phyloP scores from a whole-genome alignment of 2,329 filamentous ascomycete genomes.

The Torrubiellomyces zombiae region DNA sequence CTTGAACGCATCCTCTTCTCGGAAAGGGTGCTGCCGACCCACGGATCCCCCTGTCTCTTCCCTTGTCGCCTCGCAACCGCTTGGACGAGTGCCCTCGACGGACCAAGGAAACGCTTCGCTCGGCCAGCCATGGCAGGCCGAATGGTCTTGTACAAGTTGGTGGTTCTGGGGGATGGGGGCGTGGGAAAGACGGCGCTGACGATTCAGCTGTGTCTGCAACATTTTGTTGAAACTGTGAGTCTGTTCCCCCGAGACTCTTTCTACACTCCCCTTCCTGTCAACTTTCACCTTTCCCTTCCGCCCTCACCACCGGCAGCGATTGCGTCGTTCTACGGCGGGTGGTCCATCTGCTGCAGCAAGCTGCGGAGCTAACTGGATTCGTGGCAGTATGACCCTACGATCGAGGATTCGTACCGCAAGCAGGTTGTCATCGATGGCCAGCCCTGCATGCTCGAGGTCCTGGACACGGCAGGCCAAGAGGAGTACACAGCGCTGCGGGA shows the following conservation, averaged over 20 bases:
- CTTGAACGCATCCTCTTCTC: too few relatives aligned
- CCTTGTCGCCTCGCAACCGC: too few relatives aligned
- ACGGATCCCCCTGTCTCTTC: too few relatives aligned
- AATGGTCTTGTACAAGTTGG: slow-evolving; percentile 92
- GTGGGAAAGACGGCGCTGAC: slow-evolving; percentile 89
- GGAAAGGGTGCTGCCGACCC: too few relatives aligned
- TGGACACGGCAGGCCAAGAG: slow-evolving; percentile 95
- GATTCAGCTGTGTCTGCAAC: slow-evolving; percentile 92
- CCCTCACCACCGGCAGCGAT: slow-evolving; percentile 1
- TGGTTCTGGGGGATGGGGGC: slow-evolving; percentile 86
- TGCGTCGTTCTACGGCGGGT: too few relatives aligned
- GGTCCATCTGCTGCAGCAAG: too few relatives aligned
- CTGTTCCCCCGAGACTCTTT: too few relatives aligned
- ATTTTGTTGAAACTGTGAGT: slow-evolving; percentile 86
- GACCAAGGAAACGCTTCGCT: too few relatives aligned
- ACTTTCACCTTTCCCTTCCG: neutral
- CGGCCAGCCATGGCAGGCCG: slow-evolving; percentile 58
- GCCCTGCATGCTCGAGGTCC: slow-evolving; percentile 92
- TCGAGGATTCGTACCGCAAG: slow-evolving; percentile 78
- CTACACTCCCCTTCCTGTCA: too few relatives aligned
- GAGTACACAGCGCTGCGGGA: slow-evolving; percentile 94
- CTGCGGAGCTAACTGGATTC: slow-evolving; percentile 3
- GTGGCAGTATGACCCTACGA: slow-evolving; percentile 63
- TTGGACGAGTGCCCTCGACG: slow-evolving; percentile 8
- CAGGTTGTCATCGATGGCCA: slow-evolving; percentile 87